These are phyloP conservation scores for Avena insularis DNA, from an alignment of 176 grass and related monocot genomes.

Conservation along the genomic window DNA sequence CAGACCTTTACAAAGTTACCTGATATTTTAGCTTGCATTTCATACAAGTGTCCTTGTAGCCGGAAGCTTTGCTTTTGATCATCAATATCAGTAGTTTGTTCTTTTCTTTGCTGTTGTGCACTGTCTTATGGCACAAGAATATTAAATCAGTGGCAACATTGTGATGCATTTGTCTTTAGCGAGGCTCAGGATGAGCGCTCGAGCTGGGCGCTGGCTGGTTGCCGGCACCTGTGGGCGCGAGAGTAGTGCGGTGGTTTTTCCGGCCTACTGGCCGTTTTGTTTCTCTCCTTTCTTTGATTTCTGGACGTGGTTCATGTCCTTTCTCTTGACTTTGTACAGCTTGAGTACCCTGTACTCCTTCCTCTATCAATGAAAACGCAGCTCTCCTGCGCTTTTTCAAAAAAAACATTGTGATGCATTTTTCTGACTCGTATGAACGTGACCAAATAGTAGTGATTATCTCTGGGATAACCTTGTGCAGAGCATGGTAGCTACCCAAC, in stretches of 20 bases:
- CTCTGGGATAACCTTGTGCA: slow-evolving; percentile 51
- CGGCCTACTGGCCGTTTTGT: too few species aligned
- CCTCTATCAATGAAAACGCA: too few species aligned
- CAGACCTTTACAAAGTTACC: background rate
- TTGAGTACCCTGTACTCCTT: too few species aligned
- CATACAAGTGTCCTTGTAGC: slow-evolving; percentile 23
- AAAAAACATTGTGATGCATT: slow-evolving; percentile 11
- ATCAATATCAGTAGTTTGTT: slow-evolving; percentile 13
- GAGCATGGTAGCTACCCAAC: slow-evolving; percentile 87
- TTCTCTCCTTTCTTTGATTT: too few species aligned
- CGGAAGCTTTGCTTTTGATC: slow-evolving; percentile 23
- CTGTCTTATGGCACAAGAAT: slow-evolving; percentile 20
- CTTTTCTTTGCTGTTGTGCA: background rate
- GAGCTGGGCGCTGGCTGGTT: too few species aligned
- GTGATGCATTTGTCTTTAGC: background rate
- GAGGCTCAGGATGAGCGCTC: too few species aligned
- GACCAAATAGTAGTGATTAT: slow-evolving; percentile 21
- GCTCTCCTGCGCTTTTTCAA: too few species aligned
- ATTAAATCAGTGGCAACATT: background rate
- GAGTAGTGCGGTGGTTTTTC: too few species aligned
- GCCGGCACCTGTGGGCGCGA: too few species aligned
- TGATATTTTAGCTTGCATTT: slow-evolving; percentile 12
- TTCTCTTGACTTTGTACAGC: too few species aligned
- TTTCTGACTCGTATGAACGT: background rate
- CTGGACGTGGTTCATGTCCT: too few species aligned